Evolutionary conservation across 768 basidiomycete genomes (phyloP).

Genomic region (Mycena leptocephala): DNA sequence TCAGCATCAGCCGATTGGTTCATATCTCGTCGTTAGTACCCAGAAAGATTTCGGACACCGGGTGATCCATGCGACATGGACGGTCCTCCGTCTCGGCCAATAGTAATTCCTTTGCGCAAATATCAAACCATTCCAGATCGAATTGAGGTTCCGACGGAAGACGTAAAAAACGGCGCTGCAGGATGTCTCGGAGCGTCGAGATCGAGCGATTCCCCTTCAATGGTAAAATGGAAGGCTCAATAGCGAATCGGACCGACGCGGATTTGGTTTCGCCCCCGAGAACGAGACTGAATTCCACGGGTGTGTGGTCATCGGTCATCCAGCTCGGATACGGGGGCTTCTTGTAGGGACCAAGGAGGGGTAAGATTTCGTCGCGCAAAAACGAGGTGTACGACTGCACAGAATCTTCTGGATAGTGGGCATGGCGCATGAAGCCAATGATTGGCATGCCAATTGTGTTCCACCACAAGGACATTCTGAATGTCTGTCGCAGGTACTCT

Average conservation of each 20-base stretch:
- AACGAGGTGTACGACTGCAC: background rate
- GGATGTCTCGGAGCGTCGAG: background rate
- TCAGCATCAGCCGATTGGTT: background rate
- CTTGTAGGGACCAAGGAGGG: background rate
- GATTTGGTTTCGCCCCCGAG: background rate
- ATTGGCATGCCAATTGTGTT: background rate
- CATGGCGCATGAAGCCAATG: conserved; percentile 10
- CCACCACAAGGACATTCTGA: conserved; percentile 10
- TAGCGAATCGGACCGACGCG: conserved; percentile 13
- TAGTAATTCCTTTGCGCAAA: conserved; percentile 21
- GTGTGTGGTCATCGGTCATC: conserved; percentile 24
- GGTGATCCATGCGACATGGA: background rate
- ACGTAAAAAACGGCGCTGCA: background rate
- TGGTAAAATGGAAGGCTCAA: conserved; percentile 11
- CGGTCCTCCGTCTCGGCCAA: background rate
- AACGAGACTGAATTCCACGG: conserved; percentile 27
- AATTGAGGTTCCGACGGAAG: background rate
- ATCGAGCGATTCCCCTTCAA: background rate
- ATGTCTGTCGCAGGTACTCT: no score
- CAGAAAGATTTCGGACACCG: conserved; percentile 3
- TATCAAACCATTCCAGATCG: conserved; percentile 21
- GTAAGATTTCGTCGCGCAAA: background rate
- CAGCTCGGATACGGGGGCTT: conserved; percentile 12
- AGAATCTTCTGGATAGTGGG: conserved; percentile 3
- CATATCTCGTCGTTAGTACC: background rate